These are phyloP conservation scores for Cyberlindnera mycetangii DNA, from an alignment of 805 yeast species.

Conservation along the genomic window DNA sequence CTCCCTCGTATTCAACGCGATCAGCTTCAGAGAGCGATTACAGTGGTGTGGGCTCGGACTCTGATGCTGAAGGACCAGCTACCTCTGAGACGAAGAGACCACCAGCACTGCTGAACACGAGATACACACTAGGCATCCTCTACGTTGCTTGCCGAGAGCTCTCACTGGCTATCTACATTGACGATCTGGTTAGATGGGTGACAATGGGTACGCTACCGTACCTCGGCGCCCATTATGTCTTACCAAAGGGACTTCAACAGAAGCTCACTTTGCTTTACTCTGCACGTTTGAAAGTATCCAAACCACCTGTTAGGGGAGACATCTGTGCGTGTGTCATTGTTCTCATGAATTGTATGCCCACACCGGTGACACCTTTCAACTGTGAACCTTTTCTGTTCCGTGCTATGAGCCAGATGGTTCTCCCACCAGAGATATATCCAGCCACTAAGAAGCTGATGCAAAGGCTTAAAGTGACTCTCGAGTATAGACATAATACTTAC, in stretches of 20 bases:
- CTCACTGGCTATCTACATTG: slow-evolving; percentile 46
- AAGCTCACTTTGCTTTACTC: slow-evolving; percentile 37
- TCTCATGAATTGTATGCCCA: neutral
- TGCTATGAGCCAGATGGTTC: slow-evolving; percentile 38
- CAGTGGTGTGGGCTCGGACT: slow-evolving; percentile 3
- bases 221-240: slow-evolving; percentile 35
- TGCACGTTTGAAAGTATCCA: slow-evolving; percentile 36
- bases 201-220: slow-evolving; percentile 47
- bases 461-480: slow-evolving; percentile 13
- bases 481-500: neutral
- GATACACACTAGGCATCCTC: slow-evolving; percentile 34
- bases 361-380: slow-evolving; percentile 18
- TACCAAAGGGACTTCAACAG: slow-evolving; percentile 39
- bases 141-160: slow-evolving; percentile 50
- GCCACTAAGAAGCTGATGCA: slow-evolving; percentile 32
- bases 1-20: neutral
- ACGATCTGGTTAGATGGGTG: slow-evolving; percentile 45
- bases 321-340: slow-evolving; percentile 31
- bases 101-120: neutral
- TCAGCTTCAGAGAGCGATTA: slow-evolving; percentile 1
- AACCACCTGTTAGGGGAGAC: slow-evolving; percentile 38
- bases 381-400: slow-evolving; percentile 41
- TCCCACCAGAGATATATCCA: slow-evolving; percentile 49
- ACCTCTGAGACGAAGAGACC: neutral
- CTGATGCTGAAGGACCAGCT: neutral